Conservation (phyloP, 495 filamentous ascomycete species). For the Cercophora sp. region DNA sequence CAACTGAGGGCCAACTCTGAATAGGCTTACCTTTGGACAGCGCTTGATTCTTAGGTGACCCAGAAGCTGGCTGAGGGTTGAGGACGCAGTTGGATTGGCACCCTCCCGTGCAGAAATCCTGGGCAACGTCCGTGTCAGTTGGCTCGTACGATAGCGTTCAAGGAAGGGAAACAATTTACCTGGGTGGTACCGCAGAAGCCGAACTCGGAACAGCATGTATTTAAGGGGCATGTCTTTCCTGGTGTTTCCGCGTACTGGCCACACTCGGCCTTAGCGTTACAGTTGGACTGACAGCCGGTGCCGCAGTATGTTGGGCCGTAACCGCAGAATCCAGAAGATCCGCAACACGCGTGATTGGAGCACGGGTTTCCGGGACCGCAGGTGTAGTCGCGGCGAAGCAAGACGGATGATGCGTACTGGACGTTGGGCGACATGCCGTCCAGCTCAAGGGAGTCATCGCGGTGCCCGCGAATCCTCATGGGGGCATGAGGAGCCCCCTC, state of each 20-base stretch:
- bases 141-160: too few relatives aligned
- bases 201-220: conserved; percentile 19
- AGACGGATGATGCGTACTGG: not conserved
- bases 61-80: not conserved
- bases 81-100: conserved; percentile 24
- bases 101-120: conserved; percentile 8
- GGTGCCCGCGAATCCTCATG: too few relatives aligned
- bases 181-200: conserved; percentile 8
- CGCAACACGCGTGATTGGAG: conserved; percentile 20
- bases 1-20: too few relatives aligned
- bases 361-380: conserved; percentile 1
- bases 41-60: conserved; percentile 3
- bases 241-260: conserved; percentile 22
- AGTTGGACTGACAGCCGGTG: conserved; percentile 23
- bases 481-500: too few relatives aligned
- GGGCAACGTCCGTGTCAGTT: too few relatives aligned
- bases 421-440: too few relatives aligned
- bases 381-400: not conserved
- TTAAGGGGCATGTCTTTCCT: conserved; percentile 28
- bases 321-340: conserved; percentile 10
- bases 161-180: too few relatives aligned
- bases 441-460: too few relatives aligned
- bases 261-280: conserved; percentile 32
- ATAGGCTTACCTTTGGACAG: too few relatives aligned
- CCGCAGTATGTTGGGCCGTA: conserved; percentile 19